Percentiles rank a stretch among this genome's conserved stretches.
Evolutionary conservation across 805 yeast species (phyloP).

Genomic region (Starmerella stigmatis): DNA sequence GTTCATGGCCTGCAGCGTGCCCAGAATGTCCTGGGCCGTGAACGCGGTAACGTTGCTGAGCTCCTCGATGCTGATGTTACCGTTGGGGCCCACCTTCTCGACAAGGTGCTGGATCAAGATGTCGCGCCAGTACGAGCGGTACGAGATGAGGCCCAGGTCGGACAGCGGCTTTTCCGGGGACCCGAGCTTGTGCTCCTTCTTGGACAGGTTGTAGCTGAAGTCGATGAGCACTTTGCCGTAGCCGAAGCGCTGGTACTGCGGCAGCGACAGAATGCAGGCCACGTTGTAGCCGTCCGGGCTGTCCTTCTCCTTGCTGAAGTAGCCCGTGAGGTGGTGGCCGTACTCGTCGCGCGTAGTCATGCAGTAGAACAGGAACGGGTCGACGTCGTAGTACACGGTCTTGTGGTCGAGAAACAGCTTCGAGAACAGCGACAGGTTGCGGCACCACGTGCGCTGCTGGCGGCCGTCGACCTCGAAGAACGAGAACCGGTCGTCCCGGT

Average conservation of each 20-base stretch:
- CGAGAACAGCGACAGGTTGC: slow-evolving; percentile 82
- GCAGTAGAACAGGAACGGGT: slow-evolving; percentile 90
- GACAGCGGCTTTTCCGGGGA: slow-evolving; percentile 96
- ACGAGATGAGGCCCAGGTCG: slow-evolving; percentile 84
- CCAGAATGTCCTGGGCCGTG: slow-evolving; percentile 93
- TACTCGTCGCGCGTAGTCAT: slow-evolving; percentile 83
- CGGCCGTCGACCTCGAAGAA: slow-evolving; percentile 97
- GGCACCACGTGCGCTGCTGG: slow-evolving; percentile 93
- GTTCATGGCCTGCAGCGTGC: slow-evolving; percentile 82
- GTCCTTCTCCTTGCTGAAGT: slow-evolving; percentile 93
- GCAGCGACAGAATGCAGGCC: slow-evolving; percentile 91
- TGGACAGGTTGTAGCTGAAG: slow-evolving; percentile 82
- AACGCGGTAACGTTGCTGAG: slow-evolving; percentile 76
- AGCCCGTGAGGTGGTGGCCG: slow-evolving; percentile 95
- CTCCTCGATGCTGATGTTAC: slow-evolving; percentile 74
- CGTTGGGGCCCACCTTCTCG: slow-evolving; percentile 46
- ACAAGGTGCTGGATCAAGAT: slow-evolving; percentile 63
- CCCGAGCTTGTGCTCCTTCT: slow-evolving; percentile 81
- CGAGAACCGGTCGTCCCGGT: slow-evolving; percentile 82
- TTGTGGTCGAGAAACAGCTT: slow-evolving; percentile 91
- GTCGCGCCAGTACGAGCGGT: slow-evolving; percentile 95
- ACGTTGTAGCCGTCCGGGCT: slow-evolving; percentile 90
- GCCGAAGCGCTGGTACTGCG: slow-evolving; percentile 93
- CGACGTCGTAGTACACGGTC: slow-evolving; percentile 93
- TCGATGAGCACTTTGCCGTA: slow-evolving; percentile 86